These are phyloP conservation scores for Syzygium aqueum DNA, from an alignment of 345 rosid species.

Conservation along the genomic window DNA sequence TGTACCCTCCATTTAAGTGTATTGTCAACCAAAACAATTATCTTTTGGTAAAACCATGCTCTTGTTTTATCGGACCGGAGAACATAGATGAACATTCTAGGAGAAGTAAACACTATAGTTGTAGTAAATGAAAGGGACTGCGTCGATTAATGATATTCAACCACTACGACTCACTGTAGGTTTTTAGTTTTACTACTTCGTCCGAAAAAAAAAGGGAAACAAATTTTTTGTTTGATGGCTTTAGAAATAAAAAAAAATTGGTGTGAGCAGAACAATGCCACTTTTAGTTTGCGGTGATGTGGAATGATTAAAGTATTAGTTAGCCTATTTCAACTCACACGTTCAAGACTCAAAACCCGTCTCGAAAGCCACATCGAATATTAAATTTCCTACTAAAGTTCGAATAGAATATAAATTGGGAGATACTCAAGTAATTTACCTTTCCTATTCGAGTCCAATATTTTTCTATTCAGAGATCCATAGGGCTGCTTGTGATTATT, in stretches of 20 bases:
- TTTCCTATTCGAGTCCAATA: background rate
- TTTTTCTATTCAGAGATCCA: background rate
- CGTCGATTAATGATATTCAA: no score
- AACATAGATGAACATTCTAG: no score
- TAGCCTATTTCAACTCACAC: background rate
- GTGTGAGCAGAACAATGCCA: background rate
- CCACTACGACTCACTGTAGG: no score
- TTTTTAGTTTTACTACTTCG: no score
- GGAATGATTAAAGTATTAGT: background rate
- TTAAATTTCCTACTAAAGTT: background rate
- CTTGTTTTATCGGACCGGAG: no score
- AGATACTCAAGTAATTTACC: background rate
- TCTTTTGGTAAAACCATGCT: no score
- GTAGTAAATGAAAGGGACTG: no score
- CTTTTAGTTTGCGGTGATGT: background rate
- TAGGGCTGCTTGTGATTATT: background rate
- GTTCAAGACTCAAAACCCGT: background rate
- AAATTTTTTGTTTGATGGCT: background rate
- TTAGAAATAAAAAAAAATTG: background rate
- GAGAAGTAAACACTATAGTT: no score
- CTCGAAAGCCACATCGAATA: background rate
- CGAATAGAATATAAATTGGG: background rate
- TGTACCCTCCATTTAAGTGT: no score
- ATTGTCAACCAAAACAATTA: no score
- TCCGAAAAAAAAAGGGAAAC: accelerated